Evolutionary conservation across 495 filamentous ascomycete species (phyloP).

Genomic region (Aspergillus ellipticus): DNA sequence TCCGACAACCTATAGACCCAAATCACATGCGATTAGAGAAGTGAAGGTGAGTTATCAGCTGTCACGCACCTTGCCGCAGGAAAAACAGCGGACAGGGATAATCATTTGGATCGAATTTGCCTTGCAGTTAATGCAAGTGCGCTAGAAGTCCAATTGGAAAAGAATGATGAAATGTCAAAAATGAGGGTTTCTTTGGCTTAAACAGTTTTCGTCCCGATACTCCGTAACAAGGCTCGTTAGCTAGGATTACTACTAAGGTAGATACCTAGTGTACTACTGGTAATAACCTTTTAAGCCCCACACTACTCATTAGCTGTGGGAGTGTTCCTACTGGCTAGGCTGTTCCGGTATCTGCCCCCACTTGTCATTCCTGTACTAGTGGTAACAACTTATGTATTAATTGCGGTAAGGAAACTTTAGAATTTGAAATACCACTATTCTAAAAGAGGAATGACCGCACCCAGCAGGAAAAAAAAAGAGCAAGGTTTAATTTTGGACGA

Average conservation of each 20-base stretch:
- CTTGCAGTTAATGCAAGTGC: background rate
- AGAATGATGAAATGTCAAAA: background rate
- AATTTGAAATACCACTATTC: background rate
- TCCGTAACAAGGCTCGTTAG: too few species aligned
- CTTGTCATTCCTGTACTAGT: too few species aligned
- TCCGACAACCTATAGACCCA: constrained; percentile 69
- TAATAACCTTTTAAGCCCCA: too few species aligned
- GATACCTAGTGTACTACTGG: too few species aligned
- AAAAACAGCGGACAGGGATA: constrained; percentile 97
- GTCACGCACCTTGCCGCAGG: constrained; percentile 86
- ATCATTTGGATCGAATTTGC: constrained; percentile 64
- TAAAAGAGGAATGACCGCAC: background rate
- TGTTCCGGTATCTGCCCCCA: too few species aligned
- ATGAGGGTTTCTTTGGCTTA: background rate
- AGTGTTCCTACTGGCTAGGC: too few species aligned
- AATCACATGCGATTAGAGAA: constrained; percentile 15
- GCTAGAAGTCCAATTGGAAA: background rate
- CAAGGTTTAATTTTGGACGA: background rate
- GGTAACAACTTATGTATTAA: too few species aligned
- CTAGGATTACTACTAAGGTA: too few species aligned
- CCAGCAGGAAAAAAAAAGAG: constrained; percentile 3
- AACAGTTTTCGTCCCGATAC: too few species aligned
- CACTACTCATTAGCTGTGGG: too few species aligned
- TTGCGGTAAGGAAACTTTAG: too few species aligned
- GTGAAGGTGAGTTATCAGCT: background rate